Base-by-base conservation (phyloP, 1,284 basidiomycete genomes). In the Ustilago vetiveriae region DNA sequence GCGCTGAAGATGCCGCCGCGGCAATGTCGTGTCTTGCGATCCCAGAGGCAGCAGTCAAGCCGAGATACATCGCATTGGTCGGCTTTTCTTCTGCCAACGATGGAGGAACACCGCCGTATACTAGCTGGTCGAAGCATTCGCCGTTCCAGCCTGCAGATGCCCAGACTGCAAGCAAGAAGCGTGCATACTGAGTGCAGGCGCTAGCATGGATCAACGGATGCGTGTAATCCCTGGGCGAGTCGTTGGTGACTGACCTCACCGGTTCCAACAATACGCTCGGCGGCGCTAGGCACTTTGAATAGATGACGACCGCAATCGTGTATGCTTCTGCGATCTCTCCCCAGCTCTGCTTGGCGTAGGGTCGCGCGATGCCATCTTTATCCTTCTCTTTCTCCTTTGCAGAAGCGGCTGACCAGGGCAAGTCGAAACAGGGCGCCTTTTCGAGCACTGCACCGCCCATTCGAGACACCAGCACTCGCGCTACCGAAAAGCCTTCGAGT, bases 41-140 rank as follows among this genome's bases (percentile, higher is more conserved):
- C 36, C 72, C 72, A 21, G 74, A 74, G 29, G 51, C 14, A 1
- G 68, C 62, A 3, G 77, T 75, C 21, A 78, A 55, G 26, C 56
- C 42, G 22, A 68, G 59, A 16, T 78, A 78, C 50, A 57, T 68
- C 1, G 64, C 65, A 3, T 50, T 50, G 4, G 57, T 63, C 10
- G 73, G 76, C 17, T 68, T 59, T 11, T 70, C 68, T 36, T 75
- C 71, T 1, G 66, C 78, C 29, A 81, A 52, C 10, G 74, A 52
- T 5, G 78, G 80, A 17, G 80, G 80, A 4, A 72, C 57, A 21
- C 80, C 80, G 21, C 80, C 80, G 33, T 77, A 79, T 14, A 82
- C 47, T 22, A 82, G 63, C 63, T 80, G 79, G 58, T 82, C 80
- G 45, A 81, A 81, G 23, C 71, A 73, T 40, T 80, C 80, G 40